Base-by-base conservation (phyloP, 2,329 filamentous ascomycete genomes). In the Arthrobotrys iridis region DNA sequence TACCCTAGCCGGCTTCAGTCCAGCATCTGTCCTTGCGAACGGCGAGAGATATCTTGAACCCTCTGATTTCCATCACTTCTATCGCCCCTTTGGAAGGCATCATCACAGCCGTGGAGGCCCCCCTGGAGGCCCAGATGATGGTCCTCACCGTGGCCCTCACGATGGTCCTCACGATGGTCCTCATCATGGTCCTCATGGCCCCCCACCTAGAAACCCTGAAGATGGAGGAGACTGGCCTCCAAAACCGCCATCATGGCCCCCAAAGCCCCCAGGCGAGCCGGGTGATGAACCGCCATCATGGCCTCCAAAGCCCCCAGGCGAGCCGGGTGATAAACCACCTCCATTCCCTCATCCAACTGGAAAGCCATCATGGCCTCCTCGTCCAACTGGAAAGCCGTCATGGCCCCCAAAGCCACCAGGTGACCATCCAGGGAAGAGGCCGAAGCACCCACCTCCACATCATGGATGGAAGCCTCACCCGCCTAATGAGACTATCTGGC, bases 401-500 rank as follows among this genome's bases (percentile, higher is more conserved):
- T 30, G 46, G 20, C 57, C 66, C 46, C 57, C 55, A 18, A 60
- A 28, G 15, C 63, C 46, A 41, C 64, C 50, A 30, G 24, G 41
- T 22, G 26, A 20, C 4, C 58, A 63, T 57, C 40, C 40, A 22
- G 40, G 18, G 18, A 43, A 22, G 18, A 22, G 18, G 18, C 50
- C 50, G 4, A 24, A 24, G 8, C 40, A 33, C 10, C 70, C 70
- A 10, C 70, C 70, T 26, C 64, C 35, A 28, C 72, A 40, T 24
- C 35, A 43, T 22, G 28, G 20, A 26, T 52, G 37, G 24, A 52
- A 64, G 26, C 65, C 52, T n/a, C 57, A 68, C 30, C 43, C 18
- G 10, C 68, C 87, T 4, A 90, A 93, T 80, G 83, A 86, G 80
- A 96, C 93, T 18, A 87, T 96, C 46, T 96, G 93, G 82, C 85